Conservation (phyloP, 495 filamentous ascomycete genomes). For the Melanomma pulvis-pyrius region DNA sequence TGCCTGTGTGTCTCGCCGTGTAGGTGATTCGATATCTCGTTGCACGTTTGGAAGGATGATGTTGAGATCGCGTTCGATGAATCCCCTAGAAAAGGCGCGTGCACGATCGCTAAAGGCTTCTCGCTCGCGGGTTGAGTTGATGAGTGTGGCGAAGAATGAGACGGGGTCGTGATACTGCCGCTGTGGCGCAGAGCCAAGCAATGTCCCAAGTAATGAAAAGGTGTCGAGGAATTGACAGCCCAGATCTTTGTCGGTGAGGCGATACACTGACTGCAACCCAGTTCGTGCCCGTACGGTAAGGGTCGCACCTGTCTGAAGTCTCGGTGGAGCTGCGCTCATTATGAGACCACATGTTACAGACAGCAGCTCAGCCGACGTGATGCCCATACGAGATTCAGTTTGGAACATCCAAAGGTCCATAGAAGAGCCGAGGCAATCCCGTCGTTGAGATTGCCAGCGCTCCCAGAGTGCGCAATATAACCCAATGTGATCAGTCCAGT, state of each 20-base stretch:
- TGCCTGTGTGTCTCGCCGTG: neutral
- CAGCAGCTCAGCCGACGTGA: slow-evolving; percentile 22
- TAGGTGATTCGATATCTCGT: neutral
- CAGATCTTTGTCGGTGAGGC: slow-evolving; percentile 12
- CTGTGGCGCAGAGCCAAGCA: slow-evolving; percentile 16
- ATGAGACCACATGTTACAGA: slow-evolving; percentile 20
- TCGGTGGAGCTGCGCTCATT: slow-evolving; percentile 9
- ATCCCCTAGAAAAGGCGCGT: slow-evolving; percentile 8
- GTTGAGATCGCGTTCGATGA: slow-evolving; percentile 18
- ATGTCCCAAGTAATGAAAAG: slow-evolving; percentile 5
- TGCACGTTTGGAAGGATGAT: slow-evolving; percentile 18
- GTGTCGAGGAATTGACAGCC: slow-evolving; percentile 26
- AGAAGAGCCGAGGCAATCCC: neutral
- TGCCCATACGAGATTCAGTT: slow-evolving; percentile 21
- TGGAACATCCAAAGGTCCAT: slow-evolving; percentile 3
- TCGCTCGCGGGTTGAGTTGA: slow-evolving; percentile 13
- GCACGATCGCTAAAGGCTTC: slow-evolving; percentile 12
- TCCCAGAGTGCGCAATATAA: slow-evolving; percentile 26
- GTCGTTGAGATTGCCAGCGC: slow-evolving; percentile 18
- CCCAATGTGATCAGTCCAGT: slow-evolving; percentile 21
- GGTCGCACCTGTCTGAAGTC: neutral
- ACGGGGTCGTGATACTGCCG: slow-evolving; percentile 9
- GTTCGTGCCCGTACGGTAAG: slow-evolving; percentile 1
- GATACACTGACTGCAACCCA: neutral
- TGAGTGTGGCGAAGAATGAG: slow-evolving; percentile 13